phyloP scores from a whole-genome alignment of 2,329 filamentous ascomycete species.

The Eurotiales sp. region DNA sequence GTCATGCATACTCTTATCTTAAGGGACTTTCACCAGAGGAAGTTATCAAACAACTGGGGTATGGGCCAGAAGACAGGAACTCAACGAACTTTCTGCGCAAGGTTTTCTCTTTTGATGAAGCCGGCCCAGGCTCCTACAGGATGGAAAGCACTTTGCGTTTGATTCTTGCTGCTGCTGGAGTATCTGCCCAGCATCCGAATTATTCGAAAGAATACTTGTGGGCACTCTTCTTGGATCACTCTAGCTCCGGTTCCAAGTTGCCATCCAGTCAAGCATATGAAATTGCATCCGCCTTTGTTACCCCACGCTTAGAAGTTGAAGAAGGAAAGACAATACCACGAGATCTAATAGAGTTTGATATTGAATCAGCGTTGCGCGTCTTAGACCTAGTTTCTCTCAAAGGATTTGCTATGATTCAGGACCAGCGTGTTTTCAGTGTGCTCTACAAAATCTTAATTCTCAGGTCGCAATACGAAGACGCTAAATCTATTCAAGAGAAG shows the following conservation, averaged over 20 bases:
- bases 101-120: constrained; percentile 33
- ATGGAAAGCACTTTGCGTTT: constrained; percentile 22
- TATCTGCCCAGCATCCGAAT: constrained; percentile 34
- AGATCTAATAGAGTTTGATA: constrained; percentile 22
- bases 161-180: constrained; percentile 36
- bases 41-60: constrained; percentile 33
- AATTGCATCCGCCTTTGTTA: constrained; percentile 37
- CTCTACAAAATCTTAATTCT: constrained; percentile 37
- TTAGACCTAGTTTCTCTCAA: constrained; percentile 39
- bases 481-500: background rate
- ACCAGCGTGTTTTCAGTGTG: constrained; percentile 46
- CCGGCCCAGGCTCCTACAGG: constrained; percentile 26
- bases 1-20: constrained; percentile 12
- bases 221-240: constrained; percentile 31
- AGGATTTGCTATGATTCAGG: constrained; percentile 39
- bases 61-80: constrained; percentile 30
- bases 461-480: constrained; percentile 15
- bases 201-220: constrained; percentile 35
- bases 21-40: constrained; percentile 13
- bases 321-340: constrained; percentile 4
- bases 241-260: constrained; percentile 32
- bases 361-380: constrained; percentile 37
- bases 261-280: constrained; percentile 30
- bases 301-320: constrained; percentile 16
- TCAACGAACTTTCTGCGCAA: constrained; percentile 43